Percentiles rank a stretch among this genome's conserved stretches.
Conservation (phyloP, 2,329 filamentous ascomycete genomes). For the Plenodomus lindquistii region DNA sequence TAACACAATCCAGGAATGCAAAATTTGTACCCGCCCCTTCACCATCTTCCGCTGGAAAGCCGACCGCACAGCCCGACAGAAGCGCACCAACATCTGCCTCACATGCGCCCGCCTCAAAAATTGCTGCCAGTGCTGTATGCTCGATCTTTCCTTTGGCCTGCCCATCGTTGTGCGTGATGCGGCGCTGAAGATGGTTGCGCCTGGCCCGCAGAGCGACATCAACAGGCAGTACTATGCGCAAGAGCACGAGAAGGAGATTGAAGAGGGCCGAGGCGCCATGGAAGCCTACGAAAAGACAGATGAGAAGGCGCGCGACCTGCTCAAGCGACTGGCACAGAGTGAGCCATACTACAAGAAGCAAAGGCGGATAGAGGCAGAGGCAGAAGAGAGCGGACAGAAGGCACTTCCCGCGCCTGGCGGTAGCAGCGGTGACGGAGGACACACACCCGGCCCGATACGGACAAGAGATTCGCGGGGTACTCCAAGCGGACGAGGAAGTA, state of each 20-base stretch:
- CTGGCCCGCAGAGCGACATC: conserved; percentile 87
- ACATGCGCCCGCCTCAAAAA: conserved; percentile 98
- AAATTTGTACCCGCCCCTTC: conserved; percentile 87
- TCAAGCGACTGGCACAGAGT: conserved; percentile 83
- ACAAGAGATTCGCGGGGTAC: conserved; percentile 63
- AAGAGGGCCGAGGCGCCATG: conserved; percentile 77
- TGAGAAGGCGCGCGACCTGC: conserved; percentile 88
- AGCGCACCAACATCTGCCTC: conserved; percentile 91
- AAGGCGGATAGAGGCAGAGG: conserved; percentile 68
- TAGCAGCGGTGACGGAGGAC: conserved; percentile 38
- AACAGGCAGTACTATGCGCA: conserved; percentile 98
- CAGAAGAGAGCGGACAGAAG: conserved; percentile 46
- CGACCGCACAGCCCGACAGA: conserved; percentile 87
- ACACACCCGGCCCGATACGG: conserved; percentile 72
- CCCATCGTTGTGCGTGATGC: conserved; percentile 95
- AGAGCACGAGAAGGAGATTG: conserved; percentile 93
- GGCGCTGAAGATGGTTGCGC: conserved; percentile 95
- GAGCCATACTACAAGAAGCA: conserved; percentile 96
- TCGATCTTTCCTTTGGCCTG: conserved; percentile 92
- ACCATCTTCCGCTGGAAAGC: conserved; percentile 95
- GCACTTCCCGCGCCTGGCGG: conserved; percentile 46
- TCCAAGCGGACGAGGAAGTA: conserved; percentile 39
- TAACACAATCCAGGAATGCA: conserved; percentile 50
- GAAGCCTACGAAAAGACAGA: conserved; percentile 97
- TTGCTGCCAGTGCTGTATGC: conserved; percentile 98